phyloP scores from a whole-genome alignment of 2,329 filamentous ascomycete genomes.

The Verticillium nonalfalfae region DNA sequence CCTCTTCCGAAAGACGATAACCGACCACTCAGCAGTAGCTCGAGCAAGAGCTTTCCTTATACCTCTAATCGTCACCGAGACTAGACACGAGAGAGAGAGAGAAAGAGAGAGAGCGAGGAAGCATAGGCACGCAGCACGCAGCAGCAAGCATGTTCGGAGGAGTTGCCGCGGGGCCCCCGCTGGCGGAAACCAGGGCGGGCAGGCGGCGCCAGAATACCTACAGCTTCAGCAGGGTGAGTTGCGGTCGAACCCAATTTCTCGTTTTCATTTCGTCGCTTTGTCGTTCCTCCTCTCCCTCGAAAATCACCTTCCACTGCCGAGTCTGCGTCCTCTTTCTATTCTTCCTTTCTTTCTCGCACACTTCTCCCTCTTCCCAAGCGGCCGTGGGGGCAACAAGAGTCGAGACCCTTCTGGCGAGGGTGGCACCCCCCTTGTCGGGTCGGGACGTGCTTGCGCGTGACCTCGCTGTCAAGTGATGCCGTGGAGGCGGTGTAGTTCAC shows the following conservation, averaged over 20 bases:
- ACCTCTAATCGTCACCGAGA: too few relatives aligned
- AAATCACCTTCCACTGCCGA: neutral
- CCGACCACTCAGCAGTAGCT: neutral
- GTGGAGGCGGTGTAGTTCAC: neutral
- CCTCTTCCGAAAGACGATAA: neutral
- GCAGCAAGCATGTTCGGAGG: constrained; percentile 18
- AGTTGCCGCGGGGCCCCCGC: constrained; percentile 27
- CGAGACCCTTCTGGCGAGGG: neutral
- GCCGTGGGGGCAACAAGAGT: neutral
- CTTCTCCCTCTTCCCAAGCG: neutral
- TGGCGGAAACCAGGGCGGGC: constrained; percentile 17
- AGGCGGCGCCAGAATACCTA: constrained; percentile 27
- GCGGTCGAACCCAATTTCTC: neutral
- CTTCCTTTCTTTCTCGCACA: neutral
- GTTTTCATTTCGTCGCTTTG: neutral
- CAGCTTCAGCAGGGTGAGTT: constrained; percentile 32
- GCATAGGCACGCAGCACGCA: neutral
- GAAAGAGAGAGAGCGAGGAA: neutral
- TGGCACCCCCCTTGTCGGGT: neutral
- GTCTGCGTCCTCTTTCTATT: neutral
- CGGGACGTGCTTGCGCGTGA: neutral
- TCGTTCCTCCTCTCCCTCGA: neutral
- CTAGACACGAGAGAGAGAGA: neutral
- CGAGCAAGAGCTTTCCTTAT: neutral
- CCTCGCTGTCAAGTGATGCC: neutral